These are phyloP conservation scores for Ophiocordyceps camponoti-floridani DNA, from an alignment of 2,329 filamentous ascomycete species.

Conservation along the genomic window DNA sequence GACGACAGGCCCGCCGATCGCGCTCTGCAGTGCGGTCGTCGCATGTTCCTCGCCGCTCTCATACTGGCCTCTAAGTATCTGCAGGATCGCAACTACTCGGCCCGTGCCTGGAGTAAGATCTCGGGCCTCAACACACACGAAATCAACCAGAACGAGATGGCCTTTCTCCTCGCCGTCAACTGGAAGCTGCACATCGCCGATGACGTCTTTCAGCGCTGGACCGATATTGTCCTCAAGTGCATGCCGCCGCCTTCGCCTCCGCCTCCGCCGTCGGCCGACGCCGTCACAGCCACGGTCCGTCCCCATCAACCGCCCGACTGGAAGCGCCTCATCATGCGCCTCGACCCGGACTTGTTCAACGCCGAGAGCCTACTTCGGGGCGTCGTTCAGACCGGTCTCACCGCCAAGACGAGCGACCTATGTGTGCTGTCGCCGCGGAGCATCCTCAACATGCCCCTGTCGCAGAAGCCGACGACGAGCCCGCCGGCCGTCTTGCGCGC, in stretches of 20 bases:
- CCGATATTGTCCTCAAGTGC: conserved; percentile 74
- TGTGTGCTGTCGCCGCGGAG: conserved; percentile 22
- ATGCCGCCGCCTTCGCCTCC: conserved; percentile 55
- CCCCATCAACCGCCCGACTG: conserved; percentile 34
- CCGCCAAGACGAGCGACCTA: conserved; percentile 14
- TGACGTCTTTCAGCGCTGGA: conserved; percentile 79
- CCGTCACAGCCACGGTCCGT: conserved; percentile 19
- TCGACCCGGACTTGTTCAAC: conserved; percentile 41
- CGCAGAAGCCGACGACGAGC: too few species aligned
- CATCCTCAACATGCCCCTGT: conserved; percentile 21
- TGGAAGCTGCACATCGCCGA: conserved; percentile 94
- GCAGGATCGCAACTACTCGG: conserved; percentile 94
- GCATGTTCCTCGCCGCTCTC: conserved; percentile 90
- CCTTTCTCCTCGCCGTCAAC: conserved; percentile 74
- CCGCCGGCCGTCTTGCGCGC: conserved; percentile 22
- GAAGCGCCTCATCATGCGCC: conserved; percentile 37
- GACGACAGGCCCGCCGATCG: conserved; percentile 54
- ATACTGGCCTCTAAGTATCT: conserved; percentile 96
- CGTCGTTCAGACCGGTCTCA: conserved; percentile 9
- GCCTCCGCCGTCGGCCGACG: conserved; percentile 35
- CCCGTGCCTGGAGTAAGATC: conserved; percentile 96
- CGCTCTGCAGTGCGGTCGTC: conserved; percentile 83
- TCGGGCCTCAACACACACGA: conserved; percentile 85
- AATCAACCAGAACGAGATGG: conserved; percentile 93
- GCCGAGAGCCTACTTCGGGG: conserved; percentile 30